Conservation (phyloP, 148 eudicot genomes). For the Fagopyrum esculentum region DNA sequence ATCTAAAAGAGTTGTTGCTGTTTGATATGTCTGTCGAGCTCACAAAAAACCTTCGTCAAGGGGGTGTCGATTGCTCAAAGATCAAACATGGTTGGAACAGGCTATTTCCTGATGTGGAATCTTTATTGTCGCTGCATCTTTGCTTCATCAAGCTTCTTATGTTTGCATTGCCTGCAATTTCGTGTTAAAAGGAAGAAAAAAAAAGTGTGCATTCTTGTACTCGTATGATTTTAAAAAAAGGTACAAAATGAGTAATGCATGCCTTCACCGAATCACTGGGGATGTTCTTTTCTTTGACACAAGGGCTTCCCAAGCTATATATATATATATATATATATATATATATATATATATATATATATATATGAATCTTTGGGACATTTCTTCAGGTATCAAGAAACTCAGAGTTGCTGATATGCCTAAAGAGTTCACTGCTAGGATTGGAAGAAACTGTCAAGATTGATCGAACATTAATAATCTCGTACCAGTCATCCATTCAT, state of each 20-base stretch:
- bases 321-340: too few species aligned
- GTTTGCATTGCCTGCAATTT: background rate
- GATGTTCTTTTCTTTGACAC: too few species aligned
- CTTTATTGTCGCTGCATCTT: background rate
- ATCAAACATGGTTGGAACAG: background rate
- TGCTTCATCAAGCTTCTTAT: background rate
- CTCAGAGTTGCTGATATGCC: too few species aligned
- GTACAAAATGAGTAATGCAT: too few species aligned
- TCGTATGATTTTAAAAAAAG: background rate
- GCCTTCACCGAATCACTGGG: too few species aligned
- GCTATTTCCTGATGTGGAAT: background rate
- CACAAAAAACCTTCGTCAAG: background rate
- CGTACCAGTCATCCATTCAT: too few species aligned
- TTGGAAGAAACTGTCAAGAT: too few species aligned
- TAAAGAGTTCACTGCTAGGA: too few species aligned
- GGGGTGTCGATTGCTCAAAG: background rate
- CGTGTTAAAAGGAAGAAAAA: background rate
- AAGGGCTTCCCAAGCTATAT: background rate
- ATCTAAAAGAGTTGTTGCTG: constrained; percentile 9
- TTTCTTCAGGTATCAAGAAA: too few species aligned
- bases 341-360: too few species aligned
- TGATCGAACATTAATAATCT: too few species aligned
- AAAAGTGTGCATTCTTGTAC: background rate
- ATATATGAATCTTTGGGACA: too few species aligned
- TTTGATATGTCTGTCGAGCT: constrained; percentile 19